Evolutionary conservation across 352 stramenopile species (phyloP).

Genomic region (Pythium dissimile): DNA sequence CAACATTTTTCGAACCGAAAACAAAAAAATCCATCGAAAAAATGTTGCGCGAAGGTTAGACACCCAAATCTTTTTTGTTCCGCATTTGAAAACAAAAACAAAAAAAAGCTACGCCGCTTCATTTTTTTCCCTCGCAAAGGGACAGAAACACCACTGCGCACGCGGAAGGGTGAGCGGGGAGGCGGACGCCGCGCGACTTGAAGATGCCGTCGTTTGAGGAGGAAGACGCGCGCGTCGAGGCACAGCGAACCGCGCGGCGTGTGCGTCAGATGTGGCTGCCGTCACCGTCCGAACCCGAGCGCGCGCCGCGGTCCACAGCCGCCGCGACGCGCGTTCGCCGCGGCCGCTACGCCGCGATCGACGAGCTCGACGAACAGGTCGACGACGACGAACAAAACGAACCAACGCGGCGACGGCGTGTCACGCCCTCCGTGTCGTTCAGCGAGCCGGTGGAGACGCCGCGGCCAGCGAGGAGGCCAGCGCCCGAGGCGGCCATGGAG

Average conservation of each 20-base stretch:
- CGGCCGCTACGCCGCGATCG: background rate
- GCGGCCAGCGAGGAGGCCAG: no score
- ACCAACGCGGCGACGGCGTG: background rate
- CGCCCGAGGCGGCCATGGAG: background rate
- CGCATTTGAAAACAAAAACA: no score
- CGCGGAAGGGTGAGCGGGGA: background rate
- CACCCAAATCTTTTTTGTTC: no score
- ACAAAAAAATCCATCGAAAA: no score
- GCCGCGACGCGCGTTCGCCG: background rate
- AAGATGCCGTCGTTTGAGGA: conserved; percentile 22
- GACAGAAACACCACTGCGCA: no score
- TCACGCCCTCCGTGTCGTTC: conserved; percentile 23
- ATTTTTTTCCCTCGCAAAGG: no score
- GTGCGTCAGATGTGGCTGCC: background rate
- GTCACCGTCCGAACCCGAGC: background rate
- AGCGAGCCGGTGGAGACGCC: conserved; percentile 21
- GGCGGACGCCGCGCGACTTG: background rate
- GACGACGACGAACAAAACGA: conserved; percentile 15
- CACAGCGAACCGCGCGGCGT: conserved; percentile 1
- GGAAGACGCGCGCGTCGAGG: conserved; percentile 14
- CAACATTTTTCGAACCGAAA: no score
- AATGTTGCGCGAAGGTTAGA: conserved; percentile 17
- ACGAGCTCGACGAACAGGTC: background rate
- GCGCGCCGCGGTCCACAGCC: background rate
- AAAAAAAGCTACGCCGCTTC: no score